A percentile compares a stretch with the other conserved stretches of the same genome.
Conservation (phyloP, 139 green algal species). For the Choricystis sp. region DNA sequence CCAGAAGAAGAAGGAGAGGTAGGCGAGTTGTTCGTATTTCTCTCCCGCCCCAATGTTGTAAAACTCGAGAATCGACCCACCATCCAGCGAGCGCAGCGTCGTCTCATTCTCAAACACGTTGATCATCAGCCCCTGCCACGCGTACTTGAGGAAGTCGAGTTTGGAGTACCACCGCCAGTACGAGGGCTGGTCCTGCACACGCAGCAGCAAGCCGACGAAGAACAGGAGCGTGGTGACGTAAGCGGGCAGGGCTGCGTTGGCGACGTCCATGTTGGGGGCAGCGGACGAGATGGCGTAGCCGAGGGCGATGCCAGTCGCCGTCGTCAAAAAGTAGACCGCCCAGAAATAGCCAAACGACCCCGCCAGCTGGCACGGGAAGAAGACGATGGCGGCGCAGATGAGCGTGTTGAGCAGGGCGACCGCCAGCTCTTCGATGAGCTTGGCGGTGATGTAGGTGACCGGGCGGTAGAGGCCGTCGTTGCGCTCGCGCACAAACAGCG, state of each 20-base stretch:
- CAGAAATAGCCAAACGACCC: conserved; percentile 25
- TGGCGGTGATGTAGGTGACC: conserved; percentile 6
- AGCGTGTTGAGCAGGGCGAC: conserved; percentile 18
- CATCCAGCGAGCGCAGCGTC: not conserved
- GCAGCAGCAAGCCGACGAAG: not conserved
- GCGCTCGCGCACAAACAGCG: conserved; percentile 8
- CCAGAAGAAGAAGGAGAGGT: not conserved
- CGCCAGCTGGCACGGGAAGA: conserved; percentile 32
- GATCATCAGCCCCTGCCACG: not conserved
- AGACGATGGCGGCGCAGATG: conserved; percentile 25
- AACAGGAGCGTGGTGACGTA: conserved; percentile 1
- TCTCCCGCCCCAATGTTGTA: not conserved
- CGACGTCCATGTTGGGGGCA: conserved; percentile 10
- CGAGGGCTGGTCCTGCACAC: not conserved
- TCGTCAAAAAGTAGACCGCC: conserved; percentile 7
- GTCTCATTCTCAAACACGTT: not conserved
- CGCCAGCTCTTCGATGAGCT: conserved; percentile 8
- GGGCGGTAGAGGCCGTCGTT: conserved; percentile 10
- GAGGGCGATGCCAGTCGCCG: conserved; percentile 3
- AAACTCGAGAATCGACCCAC: not conserved
- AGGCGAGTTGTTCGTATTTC: not conserved
- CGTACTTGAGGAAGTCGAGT: not conserved
- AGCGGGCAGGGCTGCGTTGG: conserved; percentile 8
- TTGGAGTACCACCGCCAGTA: not conserved
- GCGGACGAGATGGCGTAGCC: conserved; percentile 9